phyloP scores from a whole-genome alignment of 495 filamentous ascomycete genomes.

The Xanthoparmelia taractica region DNA sequence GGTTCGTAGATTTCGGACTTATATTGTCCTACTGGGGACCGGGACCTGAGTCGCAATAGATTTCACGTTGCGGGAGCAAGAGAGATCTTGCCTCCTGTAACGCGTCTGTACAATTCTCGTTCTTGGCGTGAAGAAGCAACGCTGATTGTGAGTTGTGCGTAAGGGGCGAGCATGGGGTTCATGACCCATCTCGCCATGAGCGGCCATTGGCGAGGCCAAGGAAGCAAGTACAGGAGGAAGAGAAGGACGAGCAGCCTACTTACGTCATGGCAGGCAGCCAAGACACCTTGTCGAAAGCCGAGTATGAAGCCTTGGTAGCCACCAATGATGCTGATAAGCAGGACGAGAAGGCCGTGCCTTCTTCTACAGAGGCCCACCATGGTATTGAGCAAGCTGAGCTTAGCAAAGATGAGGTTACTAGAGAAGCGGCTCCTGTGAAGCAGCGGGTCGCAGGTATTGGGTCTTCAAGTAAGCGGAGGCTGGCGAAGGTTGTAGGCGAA shows the following conservation, averaged over 20 bases:
- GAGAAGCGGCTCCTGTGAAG: not conserved
- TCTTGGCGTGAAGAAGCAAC: no score
- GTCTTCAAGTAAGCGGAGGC: conserved; percentile 18
- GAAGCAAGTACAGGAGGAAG: conserved; percentile 25
- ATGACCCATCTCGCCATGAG: conserved; percentile 25
- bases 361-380: not conserved
- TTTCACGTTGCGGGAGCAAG: no score
- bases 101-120: no score
- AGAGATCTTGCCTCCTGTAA: no score
- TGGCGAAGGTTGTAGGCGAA: conserved; percentile 14
- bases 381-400: not conserved
- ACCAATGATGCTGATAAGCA: not conserved
- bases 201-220: conserved; percentile 26
- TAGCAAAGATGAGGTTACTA: not conserved
- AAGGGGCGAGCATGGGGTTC: conserved; percentile 13
- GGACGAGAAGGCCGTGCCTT: not conserved
- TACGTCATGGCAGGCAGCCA: conserved; percentile 35
- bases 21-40: no score
- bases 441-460: conserved; percentile 12
- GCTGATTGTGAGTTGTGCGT: no score
- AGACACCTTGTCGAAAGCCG: conserved; percentile 34
- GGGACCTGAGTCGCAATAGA: no score
- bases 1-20: no score
- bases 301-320: conserved; percentile 17
- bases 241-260: conserved; percentile 33